A percentile compares a stretch with the other conserved stretches of the same genome.
Conservation (phyloP, 805 yeast genomes). For the Sugiyamaella floridensis region DNA sequence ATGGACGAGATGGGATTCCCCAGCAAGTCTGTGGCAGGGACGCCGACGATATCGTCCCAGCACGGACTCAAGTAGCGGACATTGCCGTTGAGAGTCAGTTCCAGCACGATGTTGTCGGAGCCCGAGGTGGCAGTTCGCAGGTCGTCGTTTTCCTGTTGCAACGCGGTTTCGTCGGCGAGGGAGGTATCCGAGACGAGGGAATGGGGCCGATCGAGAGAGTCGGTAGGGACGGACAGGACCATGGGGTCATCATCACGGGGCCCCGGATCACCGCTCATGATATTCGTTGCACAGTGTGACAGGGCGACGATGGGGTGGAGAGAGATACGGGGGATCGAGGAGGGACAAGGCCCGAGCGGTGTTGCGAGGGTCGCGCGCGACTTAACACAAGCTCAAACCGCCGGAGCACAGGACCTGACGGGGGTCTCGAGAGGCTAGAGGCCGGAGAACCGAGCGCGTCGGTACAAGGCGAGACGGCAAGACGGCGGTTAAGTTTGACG, state of each 20-base stretch:
- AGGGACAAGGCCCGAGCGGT: too few species aligned
- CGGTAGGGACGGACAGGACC: not conserved
- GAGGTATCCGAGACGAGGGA: not conserved
- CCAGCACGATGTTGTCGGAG: constrained; percentile 62
- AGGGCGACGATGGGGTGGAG: too few species aligned
- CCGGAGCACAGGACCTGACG: not conserved
- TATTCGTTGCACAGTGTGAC: too few species aligned
- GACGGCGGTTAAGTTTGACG: too few species aligned
- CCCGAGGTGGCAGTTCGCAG: constrained; percentile 22
- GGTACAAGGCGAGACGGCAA: too few species aligned
- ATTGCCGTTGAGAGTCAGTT: constrained; percentile 70
- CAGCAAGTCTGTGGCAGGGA: constrained; percentile 47
- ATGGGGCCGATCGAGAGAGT: not conserved
- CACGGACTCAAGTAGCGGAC: constrained; percentile 67
- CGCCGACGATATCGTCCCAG: constrained; percentile 58
- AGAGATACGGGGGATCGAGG: too few species aligned
- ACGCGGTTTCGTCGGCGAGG: not conserved
- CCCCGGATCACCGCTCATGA: too few species aligned
- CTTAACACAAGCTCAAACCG: too few species aligned
- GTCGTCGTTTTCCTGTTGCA: constrained; percentile 29
- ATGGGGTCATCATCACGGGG: not conserved
- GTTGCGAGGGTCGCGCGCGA: too few species aligned
- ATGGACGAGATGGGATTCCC: constrained; percentile 52
- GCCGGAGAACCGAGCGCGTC: too few species aligned
- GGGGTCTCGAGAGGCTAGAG: not conserved